Conservation (phyloP, 1,139 yeast genomes). For the Taphrina pruni region DNA sequence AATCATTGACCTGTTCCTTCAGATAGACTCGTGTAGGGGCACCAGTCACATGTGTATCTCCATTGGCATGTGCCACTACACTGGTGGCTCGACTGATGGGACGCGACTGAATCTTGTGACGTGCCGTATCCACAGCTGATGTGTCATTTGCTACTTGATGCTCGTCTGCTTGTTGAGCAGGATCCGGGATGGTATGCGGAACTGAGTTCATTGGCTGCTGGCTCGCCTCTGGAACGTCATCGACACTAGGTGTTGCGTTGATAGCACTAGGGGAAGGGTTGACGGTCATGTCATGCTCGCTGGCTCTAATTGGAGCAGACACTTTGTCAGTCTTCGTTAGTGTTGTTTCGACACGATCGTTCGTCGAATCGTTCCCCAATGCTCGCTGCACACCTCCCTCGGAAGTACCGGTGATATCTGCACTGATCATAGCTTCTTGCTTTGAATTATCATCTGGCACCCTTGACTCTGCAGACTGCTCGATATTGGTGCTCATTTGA, state of each 20-base stretch:
- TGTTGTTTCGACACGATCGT: not conserved
- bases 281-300: not conserved
- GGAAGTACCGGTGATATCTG: no score
- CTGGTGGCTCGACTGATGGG: constrained; percentile 24
- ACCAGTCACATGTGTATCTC: constrained; percentile 54
- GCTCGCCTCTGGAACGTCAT: not conserved
- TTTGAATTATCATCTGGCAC: not conserved
- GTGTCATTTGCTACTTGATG: not conserved
- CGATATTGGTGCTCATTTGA: not conserved
- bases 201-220: not conserved
- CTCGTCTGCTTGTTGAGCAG: not conserved
- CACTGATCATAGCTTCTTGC: not conserved
- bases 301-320: not conserved
- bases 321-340: no score
- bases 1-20: constrained; percentile 71
- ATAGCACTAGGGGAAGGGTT: not conserved
- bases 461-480: not conserved
- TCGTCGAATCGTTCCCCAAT: not conserved
- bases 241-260: not conserved
- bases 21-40: constrained; percentile 80
- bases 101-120: constrained; percentile 2
- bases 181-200: constrained; percentile 19
- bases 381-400: no score
- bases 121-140: not conserved
- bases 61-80: constrained; percentile 8